A percentile compares a stretch with the other conserved stretches of the same genome.
These are phyloP conservation scores for Noccaea bulbosa DNA, from an alignment of 345 rosid species.

Conservation along the genomic window DNA sequence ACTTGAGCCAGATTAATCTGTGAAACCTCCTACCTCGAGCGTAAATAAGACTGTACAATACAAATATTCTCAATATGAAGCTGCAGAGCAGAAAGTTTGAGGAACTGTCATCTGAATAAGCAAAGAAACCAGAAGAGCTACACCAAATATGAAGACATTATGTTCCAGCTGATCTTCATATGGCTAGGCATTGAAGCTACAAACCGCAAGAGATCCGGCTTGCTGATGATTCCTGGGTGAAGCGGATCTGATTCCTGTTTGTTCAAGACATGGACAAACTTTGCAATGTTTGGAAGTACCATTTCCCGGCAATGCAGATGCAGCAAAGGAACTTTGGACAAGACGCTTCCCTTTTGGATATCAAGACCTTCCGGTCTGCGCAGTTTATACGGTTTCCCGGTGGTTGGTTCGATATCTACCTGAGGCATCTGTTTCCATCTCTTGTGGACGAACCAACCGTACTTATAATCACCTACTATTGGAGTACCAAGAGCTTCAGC, in stretches of 20 bases:
- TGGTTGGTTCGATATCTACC: constrained; percentile 66
- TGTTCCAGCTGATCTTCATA: constrained; percentile 95
- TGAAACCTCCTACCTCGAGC: constrained; percentile 4
- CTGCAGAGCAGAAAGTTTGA: neutral
- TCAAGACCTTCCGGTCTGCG: constrained; percentile 83
- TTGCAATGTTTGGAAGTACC: constrained; percentile 81
- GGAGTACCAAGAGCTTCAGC: constrained; percentile 97
- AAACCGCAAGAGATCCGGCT: constrained; percentile 70
- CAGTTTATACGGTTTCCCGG: constrained; percentile 74
- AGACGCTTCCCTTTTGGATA: constrained; percentile 91
- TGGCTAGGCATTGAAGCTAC: constrained; percentile 84
- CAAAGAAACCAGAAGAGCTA: constrained; percentile 37
- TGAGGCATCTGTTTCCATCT: constrained; percentile 86
- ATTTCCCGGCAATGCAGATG: constrained; percentile 90
- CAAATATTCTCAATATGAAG: constrained; percentile 14
- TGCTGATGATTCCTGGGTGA: constrained; percentile 40
- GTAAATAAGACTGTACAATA: constrained; percentile 17
- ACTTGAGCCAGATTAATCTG: constrained; percentile 1
- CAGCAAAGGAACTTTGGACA: constrained; percentile 83
- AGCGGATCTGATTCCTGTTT: constrained; percentile 31
- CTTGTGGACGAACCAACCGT: constrained; percentile 89
- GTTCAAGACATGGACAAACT: constrained; percentile 55
- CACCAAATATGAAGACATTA: constrained; percentile 88
- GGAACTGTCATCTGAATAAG: neutral
- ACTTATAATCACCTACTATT: constrained; percentile 86